Base-by-base conservation (phyloP, 2,329 filamentous ascomycete species). In the Chaetomiaceae sp. region DNA sequence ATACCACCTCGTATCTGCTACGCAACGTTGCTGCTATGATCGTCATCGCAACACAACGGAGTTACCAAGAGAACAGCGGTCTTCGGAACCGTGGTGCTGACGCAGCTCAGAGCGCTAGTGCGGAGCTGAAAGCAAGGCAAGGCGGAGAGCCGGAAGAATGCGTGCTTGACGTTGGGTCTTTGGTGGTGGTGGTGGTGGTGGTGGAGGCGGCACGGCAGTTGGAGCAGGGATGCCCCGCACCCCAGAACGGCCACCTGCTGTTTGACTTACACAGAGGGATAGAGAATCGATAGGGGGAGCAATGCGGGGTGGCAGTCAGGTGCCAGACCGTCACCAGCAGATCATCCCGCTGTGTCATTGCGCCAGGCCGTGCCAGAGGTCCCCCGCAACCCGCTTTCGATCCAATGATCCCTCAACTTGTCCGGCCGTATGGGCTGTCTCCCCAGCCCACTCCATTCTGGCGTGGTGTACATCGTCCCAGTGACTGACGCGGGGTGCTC, bases 271-370 rank as follows among this genome's bases (percentile, higher is more conserved):
- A 5, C 22, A 24, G 11, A 19, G 19, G 27, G 6, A 18, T n/a
- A 3, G 32, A 36, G 12, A 6, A 17, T 36, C 24, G 38, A 41
- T 39, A 26, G 14, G 18, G 10, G 2, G 18, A 15, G 20, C 44
- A 41, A 41, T 49, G 41, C 37, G 41, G 47, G 48, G 45, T 37
- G 37, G n/a, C n/a, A 20, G 47, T 48, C 43, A 45, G 36, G 38
- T 50, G 50, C 45, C 24, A 37, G 24, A 34, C 24, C 38, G 32
- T 18, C 17, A 34, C 15, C 9, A 6, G 22, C 42, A 38, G 44
- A 47, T 38, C 33, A 42, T 24, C 6, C 5, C 6, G 22, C 9
- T 9, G 5, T 27, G 26, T 32, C 24, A 32, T 48, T 34, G 45
- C 49, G 34, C 33, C 45, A 50, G 41, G 26, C 30, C 22, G n/a